Evolutionary conservation across 768 basidiomycete species (phyloP).

Genomic region (Vararia minispora): DNA sequence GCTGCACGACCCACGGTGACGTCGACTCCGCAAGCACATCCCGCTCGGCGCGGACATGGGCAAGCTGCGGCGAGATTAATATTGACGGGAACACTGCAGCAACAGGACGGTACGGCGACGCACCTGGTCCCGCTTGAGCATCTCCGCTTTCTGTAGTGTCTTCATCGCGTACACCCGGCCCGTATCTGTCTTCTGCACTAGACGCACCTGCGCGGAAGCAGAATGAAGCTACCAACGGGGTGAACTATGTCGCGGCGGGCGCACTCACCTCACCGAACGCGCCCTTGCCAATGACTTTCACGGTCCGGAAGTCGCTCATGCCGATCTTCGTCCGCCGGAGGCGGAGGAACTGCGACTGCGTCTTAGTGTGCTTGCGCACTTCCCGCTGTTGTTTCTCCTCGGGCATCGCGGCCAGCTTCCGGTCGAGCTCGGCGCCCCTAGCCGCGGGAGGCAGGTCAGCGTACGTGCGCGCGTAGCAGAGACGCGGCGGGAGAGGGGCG

Average conservation of each 20-base stretch:
- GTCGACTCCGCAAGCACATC: constrained; percentile 94
- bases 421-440: constrained; percentile 85
- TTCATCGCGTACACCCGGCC: constrained; percentile 99
- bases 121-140: constrained; percentile 99
- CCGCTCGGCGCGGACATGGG: constrained; percentile 95
- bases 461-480: not conserved
- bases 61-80: constrained; percentile 44
- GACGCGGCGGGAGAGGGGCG: not conserved
- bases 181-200: constrained; percentile 94
- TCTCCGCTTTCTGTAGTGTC: constrained; percentile 91
- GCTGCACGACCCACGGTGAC: constrained; percentile 92
- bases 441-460: constrained; percentile 3
- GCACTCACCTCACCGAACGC: constrained; percentile 87
- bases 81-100: not conserved
- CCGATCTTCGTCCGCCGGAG: constrained; percentile 84
- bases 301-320: constrained; percentile 85
- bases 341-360: constrained; percentile 82
- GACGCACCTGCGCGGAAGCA: constrained; percentile 47
- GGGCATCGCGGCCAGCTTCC: constrained; percentile 58
- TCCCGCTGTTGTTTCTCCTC: constrained; percentile 79
- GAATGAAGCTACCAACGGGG: not conserved
- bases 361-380: constrained; percentile 48
- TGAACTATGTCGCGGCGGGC: too few species aligned
- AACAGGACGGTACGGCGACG: constrained; percentile 13
- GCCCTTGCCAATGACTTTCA: constrained; percentile 99